Conservation (phyloP, 495 filamentous ascomycete genomes). For the Xylaria bambusicola region DNA sequence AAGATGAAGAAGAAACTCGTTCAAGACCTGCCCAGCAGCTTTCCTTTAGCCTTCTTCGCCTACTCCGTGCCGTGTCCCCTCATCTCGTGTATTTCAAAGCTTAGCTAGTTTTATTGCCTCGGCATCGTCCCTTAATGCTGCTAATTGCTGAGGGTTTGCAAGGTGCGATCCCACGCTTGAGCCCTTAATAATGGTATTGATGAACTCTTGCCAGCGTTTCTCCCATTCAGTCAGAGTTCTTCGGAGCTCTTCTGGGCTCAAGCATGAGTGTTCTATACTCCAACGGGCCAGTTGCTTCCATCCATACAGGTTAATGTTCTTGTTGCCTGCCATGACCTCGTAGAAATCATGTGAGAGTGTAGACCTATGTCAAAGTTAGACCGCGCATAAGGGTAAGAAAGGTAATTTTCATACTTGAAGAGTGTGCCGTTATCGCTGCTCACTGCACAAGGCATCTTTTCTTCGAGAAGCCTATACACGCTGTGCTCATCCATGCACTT, state of each 20-base stretch:
- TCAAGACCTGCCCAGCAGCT: not conserved
- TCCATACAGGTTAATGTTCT: constrained; percentile 52
- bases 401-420: constrained; percentile 54
- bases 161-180: not conserved
- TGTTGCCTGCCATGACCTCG: constrained; percentile 54
- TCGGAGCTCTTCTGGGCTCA: constrained; percentile 37
- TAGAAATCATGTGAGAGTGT: constrained; percentile 60
- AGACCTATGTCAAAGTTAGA: constrained; percentile 39
- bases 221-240: constrained; percentile 43
- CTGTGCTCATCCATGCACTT: constrained; percentile 48
- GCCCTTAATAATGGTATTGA: constrained; percentile 13
- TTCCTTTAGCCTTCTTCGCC: not conserved
- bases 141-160: not conserved
- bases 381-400: too few species aligned
- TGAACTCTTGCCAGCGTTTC: constrained; percentile 47
- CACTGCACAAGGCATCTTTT: constrained; percentile 55
- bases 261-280: constrained; percentile 56
- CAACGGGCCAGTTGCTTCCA: constrained; percentile 56
- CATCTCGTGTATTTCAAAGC: not conserved
- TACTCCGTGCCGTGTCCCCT: not conserved
- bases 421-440: constrained; percentile 59
- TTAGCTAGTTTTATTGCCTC: not conserved
- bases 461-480: constrained; percentile 53
- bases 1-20: not conserved
- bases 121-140: not conserved